Evolutionary conservation across 108 stramenopile species (phyloP).

Genomic region (Schizochytrium sp.): DNA sequence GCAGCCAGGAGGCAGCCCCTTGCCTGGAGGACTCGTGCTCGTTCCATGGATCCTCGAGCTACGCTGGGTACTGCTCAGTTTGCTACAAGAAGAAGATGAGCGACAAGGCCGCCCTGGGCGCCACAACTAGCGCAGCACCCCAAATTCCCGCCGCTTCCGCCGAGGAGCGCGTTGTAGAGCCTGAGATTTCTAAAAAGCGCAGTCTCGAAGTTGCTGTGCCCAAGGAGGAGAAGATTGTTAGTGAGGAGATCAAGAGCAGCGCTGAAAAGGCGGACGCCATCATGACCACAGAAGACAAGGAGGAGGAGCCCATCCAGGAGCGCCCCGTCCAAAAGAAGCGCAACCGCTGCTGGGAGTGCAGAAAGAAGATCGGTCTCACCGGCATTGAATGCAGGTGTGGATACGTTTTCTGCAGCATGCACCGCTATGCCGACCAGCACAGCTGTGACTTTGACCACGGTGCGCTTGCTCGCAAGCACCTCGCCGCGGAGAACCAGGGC

Average conservation of each 20-base stretch:
- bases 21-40: constrained; percentile 46
- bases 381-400: constrained; percentile 64
- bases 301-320: neutral
- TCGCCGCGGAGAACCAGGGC: neutral
- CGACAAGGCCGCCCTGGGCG: constrained; percentile 21
- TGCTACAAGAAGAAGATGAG: constrained; percentile 55
- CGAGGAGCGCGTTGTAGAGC: neutral
- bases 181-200: neutral
- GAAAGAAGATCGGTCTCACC: constrained; percentile 63
- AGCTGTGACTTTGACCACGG: constrained; percentile 61
- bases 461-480: constrained; percentile 11
- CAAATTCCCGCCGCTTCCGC: neutral
- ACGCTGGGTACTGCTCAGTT: constrained; percentile 50
- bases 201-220: neutral
- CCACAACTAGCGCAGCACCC: neutral
- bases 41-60: constrained; percentile 27
- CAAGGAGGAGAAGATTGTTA: neutral
- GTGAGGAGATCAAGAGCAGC: neutral
- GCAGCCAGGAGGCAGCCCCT: constrained; percentile 18
- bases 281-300: neutral
- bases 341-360: constrained; percentile 58
- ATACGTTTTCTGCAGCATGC: constrained; percentile 61
- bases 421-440: constrained; percentile 61
- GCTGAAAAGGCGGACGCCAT: neutral
- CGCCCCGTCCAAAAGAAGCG: constrained; percentile 50